These are phyloP conservation scores for Pestalotiopsis fici DNA, from an alignment of 2,329 filamentous ascomycete genomes.

Conservation along the genomic window DNA sequence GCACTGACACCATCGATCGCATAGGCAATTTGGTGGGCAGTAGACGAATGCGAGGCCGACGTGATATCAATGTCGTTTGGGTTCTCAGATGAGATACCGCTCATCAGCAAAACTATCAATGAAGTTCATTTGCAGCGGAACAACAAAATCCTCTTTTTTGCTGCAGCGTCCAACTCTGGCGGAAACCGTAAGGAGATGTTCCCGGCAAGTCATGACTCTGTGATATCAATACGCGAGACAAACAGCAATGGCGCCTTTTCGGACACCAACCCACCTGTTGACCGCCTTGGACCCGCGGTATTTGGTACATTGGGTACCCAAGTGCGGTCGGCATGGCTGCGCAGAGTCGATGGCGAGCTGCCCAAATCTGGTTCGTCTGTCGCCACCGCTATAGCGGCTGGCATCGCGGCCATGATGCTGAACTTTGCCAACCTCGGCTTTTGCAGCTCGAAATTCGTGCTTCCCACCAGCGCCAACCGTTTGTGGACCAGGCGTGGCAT, in stretches of 20 bases:
- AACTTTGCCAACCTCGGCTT: not conserved
- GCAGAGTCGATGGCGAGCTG: not conserved
- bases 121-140: not conserved
- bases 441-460: not conserved
- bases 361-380: not conserved
- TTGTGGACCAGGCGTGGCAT: not conserved
- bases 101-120: not conserved
- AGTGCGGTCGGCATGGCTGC: not conserved
- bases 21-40: not conserved
- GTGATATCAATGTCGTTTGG: not conserved
- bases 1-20: no score
- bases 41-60: not conserved
- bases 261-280: not conserved
- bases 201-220: not conserved
- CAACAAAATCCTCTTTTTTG: not conserved
- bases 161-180: not conserved
- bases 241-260: not conserved
- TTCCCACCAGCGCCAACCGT: not conserved
- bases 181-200: not conserved
- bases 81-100: not conserved
- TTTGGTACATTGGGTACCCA: not conserved
- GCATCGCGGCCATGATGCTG: not conserved
- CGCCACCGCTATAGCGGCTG: not conserved
- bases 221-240: not conserved
- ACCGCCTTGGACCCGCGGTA: not conserved